Evolutionary conservation across 2,329 filamentous ascomycete genomes (phyloP).

Genomic region (Hypoxylon rubiginosum): DNA sequence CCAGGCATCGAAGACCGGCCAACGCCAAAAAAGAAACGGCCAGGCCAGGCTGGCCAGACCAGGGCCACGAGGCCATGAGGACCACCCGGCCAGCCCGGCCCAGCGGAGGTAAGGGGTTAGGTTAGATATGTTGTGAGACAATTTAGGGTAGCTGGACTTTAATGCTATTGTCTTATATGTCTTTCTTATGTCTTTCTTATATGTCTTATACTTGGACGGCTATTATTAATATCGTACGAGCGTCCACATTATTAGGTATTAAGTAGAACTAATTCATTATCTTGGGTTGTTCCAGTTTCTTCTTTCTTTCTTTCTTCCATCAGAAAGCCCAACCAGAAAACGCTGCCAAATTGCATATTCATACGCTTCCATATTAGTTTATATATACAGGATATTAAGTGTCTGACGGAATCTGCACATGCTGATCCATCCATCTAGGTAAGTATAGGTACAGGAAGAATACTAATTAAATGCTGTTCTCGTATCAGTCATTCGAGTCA

Average conservation of each 20-base stretch:
- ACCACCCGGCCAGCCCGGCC: background rate
- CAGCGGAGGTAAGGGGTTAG: background rate
- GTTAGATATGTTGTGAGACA: conserved; percentile 28
- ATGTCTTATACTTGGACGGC: conserved; percentile 22
- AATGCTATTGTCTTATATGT: too few species aligned
- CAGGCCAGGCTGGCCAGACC: conserved; percentile 18
- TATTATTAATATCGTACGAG: conserved; percentile 2
- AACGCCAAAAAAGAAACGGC: too few species aligned
- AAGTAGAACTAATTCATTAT: too few species aligned
- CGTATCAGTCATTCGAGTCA: conserved; percentile 20
- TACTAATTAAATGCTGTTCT: conserved; percentile 1
- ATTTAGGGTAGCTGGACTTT: conserved; percentile 5
- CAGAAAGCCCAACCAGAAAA: conserved; percentile 4
- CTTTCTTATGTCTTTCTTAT: too few species aligned
- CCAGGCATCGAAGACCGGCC: background rate
- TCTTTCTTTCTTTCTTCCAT: too few species aligned
- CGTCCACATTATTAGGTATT: background rate
- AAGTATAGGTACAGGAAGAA: conserved; percentile 23
- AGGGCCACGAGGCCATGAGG: conserved; percentile 1
- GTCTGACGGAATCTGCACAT: conserved; percentile 15
- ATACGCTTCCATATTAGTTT: background rate
- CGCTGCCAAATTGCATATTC: background rate
- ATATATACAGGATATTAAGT: conserved; percentile 34
- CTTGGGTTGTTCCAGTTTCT: conserved; percentile 20
- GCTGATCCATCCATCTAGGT: conserved; percentile 13